Evolutionary conservation across 2,329 filamentous ascomycete genomes (phyloP).

Genomic region (Aureobasidium mangrovei): DNA sequence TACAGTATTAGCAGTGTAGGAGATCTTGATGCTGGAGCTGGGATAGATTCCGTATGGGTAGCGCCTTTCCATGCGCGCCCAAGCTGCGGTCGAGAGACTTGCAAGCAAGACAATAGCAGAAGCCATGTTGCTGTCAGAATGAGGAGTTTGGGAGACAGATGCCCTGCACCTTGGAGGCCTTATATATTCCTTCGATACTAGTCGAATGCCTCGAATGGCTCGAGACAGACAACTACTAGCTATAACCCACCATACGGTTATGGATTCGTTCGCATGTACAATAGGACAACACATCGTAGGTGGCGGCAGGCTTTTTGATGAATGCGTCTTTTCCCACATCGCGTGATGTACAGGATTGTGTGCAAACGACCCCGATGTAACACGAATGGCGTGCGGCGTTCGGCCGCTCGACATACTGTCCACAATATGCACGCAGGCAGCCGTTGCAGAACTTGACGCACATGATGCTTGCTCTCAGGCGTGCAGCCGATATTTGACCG

Average conservation of each 20-base stretch:
- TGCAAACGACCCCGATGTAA: neutral
- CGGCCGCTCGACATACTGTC: neutral
- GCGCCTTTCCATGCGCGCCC: neutral
- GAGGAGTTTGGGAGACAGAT: neutral
- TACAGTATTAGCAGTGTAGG: neutral
- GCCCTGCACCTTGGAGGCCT: neutral
- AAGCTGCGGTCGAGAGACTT: neutral
- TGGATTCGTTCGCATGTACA: neutral
- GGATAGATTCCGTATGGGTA: slow-evolving; percentile 4
- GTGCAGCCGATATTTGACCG: neutral
- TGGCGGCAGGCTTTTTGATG: neutral
- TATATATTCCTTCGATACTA: neutral
- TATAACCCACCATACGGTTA: neutral
- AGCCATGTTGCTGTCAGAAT: neutral
- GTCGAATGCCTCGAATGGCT: neutral
- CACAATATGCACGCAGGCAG: neutral
- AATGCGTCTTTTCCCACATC: neutral
- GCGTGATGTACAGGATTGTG: neutral
- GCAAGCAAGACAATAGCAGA: neutral
- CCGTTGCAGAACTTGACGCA: neutral
- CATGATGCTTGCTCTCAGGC: neutral
- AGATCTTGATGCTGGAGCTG: neutral
- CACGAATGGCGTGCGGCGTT: slow-evolving; percentile 1
- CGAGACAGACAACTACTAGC: neutral
- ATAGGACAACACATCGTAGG: neutral